Conservation (phyloP, 176 grass and related monocot species). For the Avena eriantha region DNA sequence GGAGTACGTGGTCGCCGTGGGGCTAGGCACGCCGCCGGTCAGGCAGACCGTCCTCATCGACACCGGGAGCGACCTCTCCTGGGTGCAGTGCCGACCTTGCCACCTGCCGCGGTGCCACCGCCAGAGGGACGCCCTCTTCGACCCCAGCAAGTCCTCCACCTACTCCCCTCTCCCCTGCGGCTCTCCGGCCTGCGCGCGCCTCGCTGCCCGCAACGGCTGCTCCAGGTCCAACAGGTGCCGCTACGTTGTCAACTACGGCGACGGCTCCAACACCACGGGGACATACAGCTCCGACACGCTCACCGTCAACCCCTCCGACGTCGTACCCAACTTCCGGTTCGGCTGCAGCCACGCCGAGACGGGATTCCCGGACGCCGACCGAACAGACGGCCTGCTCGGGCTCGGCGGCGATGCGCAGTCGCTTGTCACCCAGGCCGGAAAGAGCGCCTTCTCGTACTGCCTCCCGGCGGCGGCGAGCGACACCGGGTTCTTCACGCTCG, state of each 20-base stretch:
- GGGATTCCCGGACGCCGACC: constrained; percentile 45
- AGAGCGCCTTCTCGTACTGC: constrained; percentile 77
- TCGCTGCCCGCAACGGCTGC: constrained; percentile 44
- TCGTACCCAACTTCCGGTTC: constrained; percentile 47
- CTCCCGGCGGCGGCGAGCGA: constrained; percentile 59
- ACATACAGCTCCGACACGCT: constrained; percentile 72
- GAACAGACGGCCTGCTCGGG: not conserved
- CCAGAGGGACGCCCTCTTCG: constrained; percentile 72
- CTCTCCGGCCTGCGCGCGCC: constrained; percentile 49
- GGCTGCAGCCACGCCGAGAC: constrained; percentile 67
- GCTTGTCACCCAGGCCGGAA: constrained; percentile 62
- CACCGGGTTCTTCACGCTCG: constrained; percentile 69
- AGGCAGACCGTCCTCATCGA: constrained; percentile 62
- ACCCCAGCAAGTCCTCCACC: constrained; percentile 63
- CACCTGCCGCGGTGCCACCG: constrained; percentile 47
- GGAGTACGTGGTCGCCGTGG: constrained; percentile 72
- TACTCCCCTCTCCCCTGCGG: constrained; percentile 73
- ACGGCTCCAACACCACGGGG: constrained; percentile 70
- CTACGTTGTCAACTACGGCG: constrained; percentile 73
- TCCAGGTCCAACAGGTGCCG: constrained; percentile 41
- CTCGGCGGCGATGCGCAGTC: constrained; percentile 45
- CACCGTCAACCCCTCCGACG: constrained; percentile 41
- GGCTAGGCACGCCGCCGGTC: constrained; percentile 62
- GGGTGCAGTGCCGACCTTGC: constrained; percentile 82
- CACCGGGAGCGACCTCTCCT: constrained; percentile 84